Percentiles rank a stretch among this genome's conserved stretches.
phyloP scores from a whole-genome alignment of 2,329 filamentous ascomycete genomes.

The Trichophyton schoenleinii region DNA sequence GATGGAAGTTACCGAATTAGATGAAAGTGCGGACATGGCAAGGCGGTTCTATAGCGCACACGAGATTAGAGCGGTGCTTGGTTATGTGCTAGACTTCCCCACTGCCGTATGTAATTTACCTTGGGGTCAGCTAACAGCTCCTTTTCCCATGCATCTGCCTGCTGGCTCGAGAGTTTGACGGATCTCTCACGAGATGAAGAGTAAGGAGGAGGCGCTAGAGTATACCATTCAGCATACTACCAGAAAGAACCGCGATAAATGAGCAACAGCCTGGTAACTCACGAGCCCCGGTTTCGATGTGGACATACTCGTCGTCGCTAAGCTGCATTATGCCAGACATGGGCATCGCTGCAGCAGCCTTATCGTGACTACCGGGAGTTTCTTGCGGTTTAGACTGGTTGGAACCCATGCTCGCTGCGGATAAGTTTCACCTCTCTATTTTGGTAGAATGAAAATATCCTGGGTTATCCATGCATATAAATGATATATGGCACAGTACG shows the following conservation, averaged over 20 bases:
- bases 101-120: slow-evolving; percentile 10
- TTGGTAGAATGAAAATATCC: neutral
- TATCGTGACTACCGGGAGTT: neutral
- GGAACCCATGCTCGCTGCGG: neutral
- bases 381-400: neutral
- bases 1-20: slow-evolving; percentile 52
- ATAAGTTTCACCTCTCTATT: neutral
- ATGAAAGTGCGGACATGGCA: slow-evolving; percentile 59
- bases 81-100: neutral
- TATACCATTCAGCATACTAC: neutral
- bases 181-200: slow-evolving; percentile 9
- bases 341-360: neutral
- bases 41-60: slow-evolving; percentile 47
- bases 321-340: neutral
- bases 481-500: neutral
- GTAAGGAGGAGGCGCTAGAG: neutral
- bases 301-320: neutral
- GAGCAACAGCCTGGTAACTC: neutral
- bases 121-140: slow-evolving; percentile 19
- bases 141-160: slow-evolving; percentile 19
- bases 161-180: slow-evolving; percentile 14
- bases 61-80: neutral
- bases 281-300: neutral
- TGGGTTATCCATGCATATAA: neutral
- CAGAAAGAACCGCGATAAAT: neutral